Base-by-base conservation (phyloP, 352 stramenopile genomes). In the Ophiocytium majus region DNA sequence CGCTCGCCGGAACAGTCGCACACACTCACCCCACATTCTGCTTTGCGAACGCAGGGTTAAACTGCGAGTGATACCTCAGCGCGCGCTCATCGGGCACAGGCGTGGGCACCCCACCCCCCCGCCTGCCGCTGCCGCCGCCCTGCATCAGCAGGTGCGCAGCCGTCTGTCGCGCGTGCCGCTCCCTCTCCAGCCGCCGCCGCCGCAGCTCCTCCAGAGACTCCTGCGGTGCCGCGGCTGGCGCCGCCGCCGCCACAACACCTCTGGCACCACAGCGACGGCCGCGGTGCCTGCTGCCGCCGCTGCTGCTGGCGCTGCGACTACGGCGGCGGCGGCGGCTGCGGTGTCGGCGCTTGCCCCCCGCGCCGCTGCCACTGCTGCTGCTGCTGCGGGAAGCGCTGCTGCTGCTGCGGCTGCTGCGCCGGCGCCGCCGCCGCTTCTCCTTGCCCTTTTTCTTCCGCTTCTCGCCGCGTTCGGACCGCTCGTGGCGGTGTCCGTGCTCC, bases 361-460 rank as follows among this genome's bases (percentile, higher is more conserved):
- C 83, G 32, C 28, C n/a, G 43, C 43, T 57, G 43, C 64, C 35
- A 33, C 66, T 83, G 35, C 31, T 50, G 31, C 49, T 57, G 19
- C 32, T 71, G n/a, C n/a, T n/a, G n/a, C n/a, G n/a, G n/a, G n/a
- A n/a, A 82, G 66, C 81, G n/a, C 71, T 28, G 66, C 34, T 50
- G n/a, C 35, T 71, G 35, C n/a, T 83, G 43, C 23, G 19, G 64
- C 5, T 17, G 17, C 5, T 17, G 34, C 64, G 64, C 5, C 64
- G 64, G 5, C 5, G 17, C 5, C 34, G 31, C 64, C 17, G 83
- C 14, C 31, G 57, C 32, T 57, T 80, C 33, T 43, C 33, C 50
- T 36, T 86, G 32, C 28, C n/a, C 33, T 83, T 32, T 34, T 82
- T 86, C 10, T 85, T 86, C 33, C 32, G 32, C 50, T 79, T 86